Base-by-base conservation (phyloP, 2,329 filamentous ascomycete genomes). In the Didymella lethalis region DNA sequence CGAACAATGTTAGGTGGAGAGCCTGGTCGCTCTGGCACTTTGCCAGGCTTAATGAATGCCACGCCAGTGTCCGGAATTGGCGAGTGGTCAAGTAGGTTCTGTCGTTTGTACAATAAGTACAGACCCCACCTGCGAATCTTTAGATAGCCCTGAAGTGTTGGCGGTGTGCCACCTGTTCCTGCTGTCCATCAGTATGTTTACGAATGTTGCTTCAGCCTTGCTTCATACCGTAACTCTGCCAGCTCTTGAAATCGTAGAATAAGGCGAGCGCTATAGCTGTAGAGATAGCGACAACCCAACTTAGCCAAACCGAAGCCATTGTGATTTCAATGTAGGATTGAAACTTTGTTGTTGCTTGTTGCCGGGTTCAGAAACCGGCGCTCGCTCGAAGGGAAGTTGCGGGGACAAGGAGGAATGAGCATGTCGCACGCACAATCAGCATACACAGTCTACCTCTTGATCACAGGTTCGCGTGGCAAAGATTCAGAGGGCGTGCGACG, bases 91-190 rank as follows among this genome's bases (percentile, higher is more conserved):
- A 69, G 59, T 1, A 75, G 63, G 47, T 74, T 62, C 40, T 72
- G 59, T 23, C 64, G 61, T 4, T 66, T 61, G 46, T 64, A 73
- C n/a, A 71, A 49, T 6, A 72, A 48, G 16, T 69, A 74, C 12
- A 74, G 50, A 8, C 71, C 71, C 69, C 70, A 73, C 54, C 65
- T 49, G 18, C 64, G 64, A 32, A 74, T 74, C 47, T 71, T 73
- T 36, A 68, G 41, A 43, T 75, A 75, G 36, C 71, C 70, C 62
- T 66, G 48, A 8, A 72, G 28, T 2, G 72, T 75, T 43, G 72
- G 67, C 14, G 72, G 70, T 25, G 72, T 75, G 11, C 72, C 71
- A 31, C 72, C 72, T 2, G 72, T 75, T 49, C 72, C 72, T 75
- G 47, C 8, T 4, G 18, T 32, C 11, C 32, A 36, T 68, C 25